Evolutionary conservation across 139 green algal species (phyloP).

Genomic region (Micromonas commoda): DNA sequence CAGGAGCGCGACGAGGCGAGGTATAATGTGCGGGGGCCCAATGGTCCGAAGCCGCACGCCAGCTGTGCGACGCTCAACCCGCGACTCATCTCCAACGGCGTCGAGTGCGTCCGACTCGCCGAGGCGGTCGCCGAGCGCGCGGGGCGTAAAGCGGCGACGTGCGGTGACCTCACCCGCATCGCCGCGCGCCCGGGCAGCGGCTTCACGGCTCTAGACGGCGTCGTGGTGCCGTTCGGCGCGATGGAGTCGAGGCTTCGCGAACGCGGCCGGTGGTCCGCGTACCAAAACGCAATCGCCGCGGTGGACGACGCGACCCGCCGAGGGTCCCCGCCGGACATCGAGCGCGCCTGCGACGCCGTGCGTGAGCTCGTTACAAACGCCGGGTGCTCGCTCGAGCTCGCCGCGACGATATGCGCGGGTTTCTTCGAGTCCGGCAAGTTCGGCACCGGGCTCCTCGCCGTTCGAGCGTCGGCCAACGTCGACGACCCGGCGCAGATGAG

Average conservation of each 20-base stretch:
- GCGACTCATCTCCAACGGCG: too few species aligned
- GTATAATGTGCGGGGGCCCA: not conserved
- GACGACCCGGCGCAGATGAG: conserved; percentile 84
- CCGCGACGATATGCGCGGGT: conserved; percentile 11
- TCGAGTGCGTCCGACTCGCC: not conserved
- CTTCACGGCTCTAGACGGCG: conserved; percentile 57
- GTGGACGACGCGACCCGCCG: conserved; percentile 13
- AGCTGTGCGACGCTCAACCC: too few species aligned
- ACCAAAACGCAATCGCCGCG: too few species aligned
- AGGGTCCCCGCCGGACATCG: conserved; percentile 1
- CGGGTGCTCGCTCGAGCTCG: conserved; percentile 13
- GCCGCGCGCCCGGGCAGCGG: not conserved
- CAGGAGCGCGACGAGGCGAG: not conserved
- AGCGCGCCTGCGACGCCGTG: conserved; percentile 12
- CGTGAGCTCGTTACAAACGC: conserved; percentile 1
- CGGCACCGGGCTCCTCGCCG: too few species aligned
- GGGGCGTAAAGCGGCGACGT: not conserved
- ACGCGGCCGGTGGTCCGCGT: too few species aligned
- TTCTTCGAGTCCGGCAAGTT: conserved; percentile 19
- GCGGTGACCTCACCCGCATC: conserved; percentile 51
- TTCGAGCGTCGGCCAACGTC: conserved; percentile 82
- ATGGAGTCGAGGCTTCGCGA: conserved; percentile 62
- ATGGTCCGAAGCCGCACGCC: not conserved
- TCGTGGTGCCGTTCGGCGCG: conserved; percentile 76
- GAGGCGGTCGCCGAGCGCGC: not conserved